Evolutionary conservation across 306 rosid genomes (phyloP).

Genomic region (Vicia villosa): DNA sequence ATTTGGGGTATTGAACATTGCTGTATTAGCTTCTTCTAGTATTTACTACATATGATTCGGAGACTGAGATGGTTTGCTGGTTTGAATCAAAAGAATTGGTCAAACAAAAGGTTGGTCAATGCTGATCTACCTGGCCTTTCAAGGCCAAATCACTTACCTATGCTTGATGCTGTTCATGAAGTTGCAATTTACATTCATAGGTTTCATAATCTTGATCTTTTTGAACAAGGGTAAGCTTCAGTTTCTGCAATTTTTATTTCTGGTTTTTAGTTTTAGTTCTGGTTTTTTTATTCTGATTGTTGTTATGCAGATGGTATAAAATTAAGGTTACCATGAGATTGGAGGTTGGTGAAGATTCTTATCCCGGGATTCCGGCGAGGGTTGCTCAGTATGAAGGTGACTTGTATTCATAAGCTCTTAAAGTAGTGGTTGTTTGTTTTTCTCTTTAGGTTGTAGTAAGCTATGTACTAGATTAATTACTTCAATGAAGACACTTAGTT

Average conservation of each 20-base stretch:
- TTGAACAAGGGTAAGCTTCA: slow-evolving; percentile 76
- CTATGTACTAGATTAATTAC: slow-evolving; percentile 23
- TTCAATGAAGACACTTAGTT: slow-evolving; percentile 2
- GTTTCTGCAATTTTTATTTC: background rate
- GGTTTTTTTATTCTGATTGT: slow-evolving; percentile 7
- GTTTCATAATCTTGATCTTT: slow-evolving; percentile 95
- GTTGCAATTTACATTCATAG: slow-evolving; percentile 88
- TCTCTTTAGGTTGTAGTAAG: slow-evolving; percentile 27
- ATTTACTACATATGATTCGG: slow-evolving; percentile 64
- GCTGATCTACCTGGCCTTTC: slow-evolving; percentile 53
- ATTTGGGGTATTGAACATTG: slow-evolving; percentile 32
- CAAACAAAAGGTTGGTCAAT: slow-evolving; percentile 70
- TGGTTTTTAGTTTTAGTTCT: background rate
- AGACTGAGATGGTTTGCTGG: slow-evolving; percentile 74
- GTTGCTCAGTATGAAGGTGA: slow-evolving; percentile 96
- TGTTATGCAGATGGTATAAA: slow-evolving; percentile 76
- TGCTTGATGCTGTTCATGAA: slow-evolving; percentile 76
- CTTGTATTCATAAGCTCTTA: slow-evolving; percentile 18
- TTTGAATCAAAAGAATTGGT: slow-evolving; percentile 58
- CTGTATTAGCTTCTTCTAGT: slow-evolving; percentile 22
- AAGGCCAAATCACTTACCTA: slow-evolving; percentile 53
- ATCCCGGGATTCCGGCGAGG: slow-evolving; percentile 84
- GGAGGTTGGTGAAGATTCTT: slow-evolving; percentile 63
- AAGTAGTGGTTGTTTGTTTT: slow-evolving; percentile 29
- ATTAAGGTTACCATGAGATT: slow-evolving; percentile 79